Evolutionary conservation across 495 filamentous ascomycete species (phyloP), one percentile per base, ranked within the genome.

Genomic region (Podospora pseudocomata): DNA sequence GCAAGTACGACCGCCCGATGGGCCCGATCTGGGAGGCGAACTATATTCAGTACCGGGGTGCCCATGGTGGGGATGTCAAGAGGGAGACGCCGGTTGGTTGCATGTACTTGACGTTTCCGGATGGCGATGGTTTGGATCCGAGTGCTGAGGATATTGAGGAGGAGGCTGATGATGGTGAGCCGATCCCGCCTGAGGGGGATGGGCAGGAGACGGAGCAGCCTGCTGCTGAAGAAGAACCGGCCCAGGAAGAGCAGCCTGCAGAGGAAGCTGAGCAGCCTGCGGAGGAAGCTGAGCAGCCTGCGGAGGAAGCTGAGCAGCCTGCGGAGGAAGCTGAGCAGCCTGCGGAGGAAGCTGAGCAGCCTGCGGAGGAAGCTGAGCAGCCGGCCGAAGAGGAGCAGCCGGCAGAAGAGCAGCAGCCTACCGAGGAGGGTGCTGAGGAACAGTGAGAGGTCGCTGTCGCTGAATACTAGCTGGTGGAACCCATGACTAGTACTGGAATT

Each of bases 1-100:
- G 60, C 60, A 30, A 27, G 7, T 62, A 62, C 15, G 20, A 62
- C 60, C 60, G 20, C 60, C 60, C 60, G 9, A 32, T 30, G 18
- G 60, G 60, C 6, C 60, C 27, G n/a, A 26, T n/a, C 26, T 62
- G 60, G 60, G 60, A 62, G 60, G 60, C 60, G 26, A 34, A 62
- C 60, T 27, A 34, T 7, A 62, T 62, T 34, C 60, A 62, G 27
- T 32, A 62, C 60, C 16, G 60, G 6, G 60, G 60, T 23, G 60
- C 20, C 60, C 4, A 34, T 30, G 60, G 27, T 9, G 60, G 7
- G 0, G 60, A 26, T 11, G 60, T 62, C 20, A 7, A 62, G 60
- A 34, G 27, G 7, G 60, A 62, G 4, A 62, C 27, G 27, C 27
- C 27, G 15, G n/a, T 32, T 4, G 60, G 20, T 6, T 62, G 60